Conservation (phyloP, 1,284 basidiomycete species). For the Phellopilus nigrolimitatus region DNA sequence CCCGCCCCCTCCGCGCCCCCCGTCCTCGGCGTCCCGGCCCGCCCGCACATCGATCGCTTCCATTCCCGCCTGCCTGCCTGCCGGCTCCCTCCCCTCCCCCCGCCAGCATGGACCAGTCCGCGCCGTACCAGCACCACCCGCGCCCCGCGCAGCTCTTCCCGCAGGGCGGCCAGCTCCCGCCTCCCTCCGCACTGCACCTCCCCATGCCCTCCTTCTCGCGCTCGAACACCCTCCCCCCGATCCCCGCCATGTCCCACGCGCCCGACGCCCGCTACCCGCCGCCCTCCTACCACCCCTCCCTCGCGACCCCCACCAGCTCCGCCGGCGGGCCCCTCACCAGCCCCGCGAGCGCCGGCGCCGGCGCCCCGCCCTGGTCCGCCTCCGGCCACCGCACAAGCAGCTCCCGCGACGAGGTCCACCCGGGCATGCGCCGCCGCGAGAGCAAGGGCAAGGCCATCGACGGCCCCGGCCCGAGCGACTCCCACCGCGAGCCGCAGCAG, state of each 20-base stretch:
- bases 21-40: slow-evolving; percentile 27
- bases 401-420: slow-evolving; percentile 16
- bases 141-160: slow-evolving; percentile 27
- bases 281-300: slow-evolving; percentile 30
- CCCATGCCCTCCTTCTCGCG: slow-evolving; percentile 31
- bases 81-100: not conserved
- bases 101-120: slow-evolving; percentile 23
- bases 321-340: slow-evolving; percentile 7
- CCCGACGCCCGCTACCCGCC: slow-evolving; percentile 28
- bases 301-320: slow-evolving; percentile 17
- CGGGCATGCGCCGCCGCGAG: slow-evolving; percentile 13
- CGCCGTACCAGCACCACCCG: slow-evolving; percentile 25
- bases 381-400: slow-evolving; percentile 17
- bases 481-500: slow-evolving; percentile 1
- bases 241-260: slow-evolving; percentile 30
- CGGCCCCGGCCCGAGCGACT: slow-evolving; percentile 3
- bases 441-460: slow-evolving; percentile 16
- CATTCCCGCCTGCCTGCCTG: slow-evolving; percentile 39
- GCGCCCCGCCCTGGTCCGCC: slow-evolving; percentile 11
- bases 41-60: slow-evolving; percentile 11
- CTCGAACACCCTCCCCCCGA: slow-evolving; percentile 35
- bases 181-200: slow-evolving; percentile 40
- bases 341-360: slow-evolving; percentile 5
- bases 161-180: slow-evolving; percentile 37
- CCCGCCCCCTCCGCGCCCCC: slow-evolving; percentile 29